Percentiles rank a stretch among this genome's conserved stretches.
Evolutionary conservation across 2,329 filamentous ascomycete genomes (phyloP).

Genomic region (Aspergillus pseudoterreus): DNA sequence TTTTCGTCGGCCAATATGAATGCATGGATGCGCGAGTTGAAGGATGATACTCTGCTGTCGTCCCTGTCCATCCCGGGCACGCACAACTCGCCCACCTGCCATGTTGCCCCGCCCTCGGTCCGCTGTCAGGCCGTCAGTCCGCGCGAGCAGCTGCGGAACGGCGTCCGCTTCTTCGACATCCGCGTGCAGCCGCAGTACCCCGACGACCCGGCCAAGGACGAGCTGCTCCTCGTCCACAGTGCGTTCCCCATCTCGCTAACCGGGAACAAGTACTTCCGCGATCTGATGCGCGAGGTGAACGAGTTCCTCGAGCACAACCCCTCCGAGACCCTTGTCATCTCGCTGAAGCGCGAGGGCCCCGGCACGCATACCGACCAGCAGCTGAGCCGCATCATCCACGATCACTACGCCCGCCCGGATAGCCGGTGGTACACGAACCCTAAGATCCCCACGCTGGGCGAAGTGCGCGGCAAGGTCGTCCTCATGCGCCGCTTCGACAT

Average conservation of each 20-base stretch:
- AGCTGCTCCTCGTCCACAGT: conserved; percentile 79
- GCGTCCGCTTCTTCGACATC: conserved; percentile 91
- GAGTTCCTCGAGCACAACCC: conserved; percentile 74
- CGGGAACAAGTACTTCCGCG: conserved; percentile 72
- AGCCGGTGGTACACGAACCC: conserved; percentile 76
- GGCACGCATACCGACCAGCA: conserved; percentile 76
- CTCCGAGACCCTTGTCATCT: conserved; percentile 78
- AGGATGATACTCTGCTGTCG: conserved; percentile 68
- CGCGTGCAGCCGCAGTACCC: conserved; percentile 67
- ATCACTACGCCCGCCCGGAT: conserved; percentile 60
- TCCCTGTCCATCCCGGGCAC: conserved; percentile 89
- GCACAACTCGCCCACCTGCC: conserved; percentile 85
- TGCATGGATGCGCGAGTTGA: conserved; percentile 77
- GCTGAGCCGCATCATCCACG: conserved; percentile 67
- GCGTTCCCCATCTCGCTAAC: conserved; percentile 84
- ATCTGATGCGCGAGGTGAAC: conserved; percentile 68
- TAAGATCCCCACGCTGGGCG: conserved; percentile 71
- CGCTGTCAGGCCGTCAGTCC: conserved; percentile 83
- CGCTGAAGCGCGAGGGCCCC: conserved; percentile 84
- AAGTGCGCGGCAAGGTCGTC: conserved; percentile 77
- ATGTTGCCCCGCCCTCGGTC: conserved; percentile 83
- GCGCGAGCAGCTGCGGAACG: conserved; percentile 76
- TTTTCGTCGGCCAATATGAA: conserved; percentile 67
- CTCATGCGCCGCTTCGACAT: conserved; percentile 76
- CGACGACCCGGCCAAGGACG: conserved; percentile 57